Evolutionary conservation across 306 rosid species (phyloP).

Genomic region (Fragaria iinumae): DNA sequence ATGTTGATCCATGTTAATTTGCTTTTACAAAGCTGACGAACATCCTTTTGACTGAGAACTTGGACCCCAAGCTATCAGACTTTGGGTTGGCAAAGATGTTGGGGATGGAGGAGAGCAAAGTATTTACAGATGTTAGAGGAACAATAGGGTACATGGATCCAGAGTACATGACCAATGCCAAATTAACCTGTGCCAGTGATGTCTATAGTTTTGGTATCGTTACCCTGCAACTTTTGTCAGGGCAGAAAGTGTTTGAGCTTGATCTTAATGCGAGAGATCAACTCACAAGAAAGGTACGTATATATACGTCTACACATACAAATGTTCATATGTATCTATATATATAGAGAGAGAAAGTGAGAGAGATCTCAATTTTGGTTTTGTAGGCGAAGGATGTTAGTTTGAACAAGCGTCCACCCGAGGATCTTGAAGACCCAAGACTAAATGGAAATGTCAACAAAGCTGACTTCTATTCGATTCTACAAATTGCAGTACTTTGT

Average conservation of each 20-base stretch:
- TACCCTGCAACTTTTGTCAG: slow-evolving; percentile 71
- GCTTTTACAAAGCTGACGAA: slow-evolving; percentile 59
- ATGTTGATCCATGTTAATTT: slow-evolving; percentile 2
- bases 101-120: slow-evolving; percentile 75
- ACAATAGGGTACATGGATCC: slow-evolving; percentile 97
- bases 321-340: not conserved
- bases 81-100: slow-evolving; percentile 78
- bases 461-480: slow-evolving; percentile 57
- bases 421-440: slow-evolving; percentile 73
- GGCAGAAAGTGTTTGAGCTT: slow-evolving; percentile 74
- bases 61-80: slow-evolving; percentile 83
- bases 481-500: slow-evolving; percentile 71
- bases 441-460: slow-evolving; percentile 53
- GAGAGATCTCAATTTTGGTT: not conserved
- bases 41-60: slow-evolving; percentile 63
- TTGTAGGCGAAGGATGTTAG: slow-evolving; percentile 76
- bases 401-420: slow-evolving; percentile 52
- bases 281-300: slow-evolving; percentile 69
- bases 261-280: slow-evolving; percentile 87
- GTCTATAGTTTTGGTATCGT: slow-evolving; percentile 85
- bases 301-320: not conserved
- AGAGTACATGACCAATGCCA: slow-evolving; percentile 89
- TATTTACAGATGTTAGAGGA: slow-evolving; percentile 82
- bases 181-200: slow-evolving; percentile 81
- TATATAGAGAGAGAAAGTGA: not conserved